A percentile compares a stretch with the other conserved stretches of the same genome.
Evolutionary conservation across 371 early-diverging fungal genomes (phyloP).

Genomic region (Haplosporangium sp.): DNA sequence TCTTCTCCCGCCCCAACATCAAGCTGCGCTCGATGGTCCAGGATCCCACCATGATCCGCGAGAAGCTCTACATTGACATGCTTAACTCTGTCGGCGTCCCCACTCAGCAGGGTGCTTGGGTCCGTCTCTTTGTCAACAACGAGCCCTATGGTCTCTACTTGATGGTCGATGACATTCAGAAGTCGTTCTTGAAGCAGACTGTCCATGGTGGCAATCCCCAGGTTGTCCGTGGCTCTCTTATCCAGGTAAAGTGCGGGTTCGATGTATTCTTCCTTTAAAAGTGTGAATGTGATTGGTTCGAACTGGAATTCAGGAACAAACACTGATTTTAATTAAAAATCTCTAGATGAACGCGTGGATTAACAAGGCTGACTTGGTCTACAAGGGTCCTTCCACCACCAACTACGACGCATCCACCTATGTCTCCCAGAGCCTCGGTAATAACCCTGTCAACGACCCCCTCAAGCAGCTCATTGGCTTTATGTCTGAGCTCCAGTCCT

Average conservation of each 20-base stretch:
- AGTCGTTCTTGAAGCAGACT: constrained; percentile 58
- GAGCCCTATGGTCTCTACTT: constrained; percentile 63
- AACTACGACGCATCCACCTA: constrained; percentile 19
- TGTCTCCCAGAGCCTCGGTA: constrained; percentile 15
- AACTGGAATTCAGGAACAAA: too few relatives aligned
- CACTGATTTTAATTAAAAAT: neutral
- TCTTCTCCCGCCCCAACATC: constrained; percentile 61
- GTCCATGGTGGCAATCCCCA: constrained; percentile 35
- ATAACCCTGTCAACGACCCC: constrained; percentile 16
- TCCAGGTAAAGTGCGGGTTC: constrained; percentile 20
- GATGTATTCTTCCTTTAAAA: neutral
- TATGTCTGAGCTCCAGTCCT: constrained; percentile 38
- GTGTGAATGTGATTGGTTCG: too few relatives aligned
- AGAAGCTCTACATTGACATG: constrained; percentile 64
- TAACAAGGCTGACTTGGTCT: constrained; percentile 29
- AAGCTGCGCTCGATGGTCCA: constrained; percentile 62
- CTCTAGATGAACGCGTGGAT: constrained; percentile 43
- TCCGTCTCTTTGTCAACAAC: constrained; percentile 64
- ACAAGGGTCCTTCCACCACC: constrained; percentile 28
- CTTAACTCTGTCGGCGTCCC: constrained; percentile 64
- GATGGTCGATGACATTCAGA: constrained; percentile 65
- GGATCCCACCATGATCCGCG: constrained; percentile 63
- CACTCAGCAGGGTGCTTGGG: constrained; percentile 61
- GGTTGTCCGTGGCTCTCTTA: constrained; percentile 22
- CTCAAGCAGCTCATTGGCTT: constrained; percentile 35